Conservation (phyloP, 106 monocot species). For the Vanilla planifolia region DNA sequence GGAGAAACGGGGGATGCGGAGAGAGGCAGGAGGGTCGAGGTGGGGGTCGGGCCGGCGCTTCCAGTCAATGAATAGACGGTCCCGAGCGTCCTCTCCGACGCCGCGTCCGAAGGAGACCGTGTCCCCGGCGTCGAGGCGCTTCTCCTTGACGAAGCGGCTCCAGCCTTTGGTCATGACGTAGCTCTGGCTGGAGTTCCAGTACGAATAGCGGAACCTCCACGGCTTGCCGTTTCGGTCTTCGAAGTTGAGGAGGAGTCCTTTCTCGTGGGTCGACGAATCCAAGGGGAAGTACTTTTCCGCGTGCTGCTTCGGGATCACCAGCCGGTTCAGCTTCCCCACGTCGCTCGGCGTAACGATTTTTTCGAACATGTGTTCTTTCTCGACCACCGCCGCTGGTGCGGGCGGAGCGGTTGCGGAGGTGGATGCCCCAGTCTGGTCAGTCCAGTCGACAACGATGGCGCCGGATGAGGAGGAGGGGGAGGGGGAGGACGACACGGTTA, state of each 20-base stretch:
- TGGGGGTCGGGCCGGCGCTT: conserved; percentile 37
- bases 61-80: conserved; percentile 81
- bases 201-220: conserved; percentile 94
- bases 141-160: conserved; percentile 96
- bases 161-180: conserved; percentile 99
- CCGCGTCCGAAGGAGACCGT: conserved; percentile 79
- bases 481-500: not conserved
- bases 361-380: conserved; percentile 94
- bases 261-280: conserved; percentile 47
- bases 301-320: conserved; percentile 95
- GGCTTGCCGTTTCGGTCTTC: conserved; percentile 78
- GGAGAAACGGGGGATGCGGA: conserved; percentile 8
- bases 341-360: conserved; percentile 94
- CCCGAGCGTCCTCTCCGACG: conserved; percentile 34
- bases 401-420: not conserved
- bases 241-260: conserved; percentile 72
- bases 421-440: not conserved
- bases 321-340: conserved; percentile 89
- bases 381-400: conserved; percentile 10
- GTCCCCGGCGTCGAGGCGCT: conserved; percentile 83
- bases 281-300: conserved; percentile 90
- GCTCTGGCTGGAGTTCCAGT: conserved; percentile 99
- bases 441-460: conserved; percentile 1
- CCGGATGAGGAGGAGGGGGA: not conserved
- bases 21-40: not conserved